These are phyloP conservation scores for Colletotrichum plurivorum DNA, from an alignment of 2,329 filamentous ascomycete genomes.

Conservation along the genomic window DNA sequence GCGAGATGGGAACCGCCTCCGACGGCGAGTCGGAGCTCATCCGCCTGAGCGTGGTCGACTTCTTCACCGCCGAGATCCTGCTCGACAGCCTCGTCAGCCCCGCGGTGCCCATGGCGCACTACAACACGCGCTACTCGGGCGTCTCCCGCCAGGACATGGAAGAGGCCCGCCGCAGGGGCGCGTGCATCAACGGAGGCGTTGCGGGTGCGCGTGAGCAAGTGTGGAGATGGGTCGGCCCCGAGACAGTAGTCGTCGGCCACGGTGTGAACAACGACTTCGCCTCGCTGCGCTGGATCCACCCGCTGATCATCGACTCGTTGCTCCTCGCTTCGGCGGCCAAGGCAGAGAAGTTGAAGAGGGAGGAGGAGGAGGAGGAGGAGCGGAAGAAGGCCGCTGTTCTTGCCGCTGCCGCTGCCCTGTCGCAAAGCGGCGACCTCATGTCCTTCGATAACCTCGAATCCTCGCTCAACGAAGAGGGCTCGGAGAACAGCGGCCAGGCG, in stretches of 20 bases:
- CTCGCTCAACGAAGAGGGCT: not conserved
- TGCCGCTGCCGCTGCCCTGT: not conserved
- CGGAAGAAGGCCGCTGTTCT: slow-evolving; percentile 18
- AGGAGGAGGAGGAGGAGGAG: slow-evolving; percentile 38
- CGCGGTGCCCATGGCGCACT: slow-evolving; percentile 59
- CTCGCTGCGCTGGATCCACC: slow-evolving; percentile 64
- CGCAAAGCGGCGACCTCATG: slow-evolving; percentile 25
- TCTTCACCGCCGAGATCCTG: slow-evolving; percentile 62
- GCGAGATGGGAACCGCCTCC: slow-evolving; percentile 66
- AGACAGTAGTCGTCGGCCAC: slow-evolving; percentile 66
- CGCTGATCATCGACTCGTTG: slow-evolving; percentile 60
- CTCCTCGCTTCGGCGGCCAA: slow-evolving; percentile 47
- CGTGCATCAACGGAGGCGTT: slow-evolving; percentile 56
- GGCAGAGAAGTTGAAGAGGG: slow-evolving; percentile 32
- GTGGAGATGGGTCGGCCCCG: slow-evolving; percentile 58
- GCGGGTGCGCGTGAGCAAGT: slow-evolving; percentile 58
- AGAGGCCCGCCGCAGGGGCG: slow-evolving; percentile 47
- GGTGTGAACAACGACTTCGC: slow-evolving; percentile 58
- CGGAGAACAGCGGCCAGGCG: slow-evolving; percentile 22
- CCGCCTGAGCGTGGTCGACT: slow-evolving; percentile 65
- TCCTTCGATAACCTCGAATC: slow-evolving; percentile 18
- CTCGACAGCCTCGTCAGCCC: slow-evolving; percentile 67
- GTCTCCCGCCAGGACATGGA: slow-evolving; percentile 57
- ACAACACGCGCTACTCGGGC: slow-evolving; percentile 66
- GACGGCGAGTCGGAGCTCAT: slow-evolving; percentile 65